A percentile compares a stretch with the other conserved stretches of the same genome.
These are phyloP conservation scores for Lepraria neglecta DNA, from an alignment of 495 filamentous ascomycete species.

Conservation along the genomic window DNA sequence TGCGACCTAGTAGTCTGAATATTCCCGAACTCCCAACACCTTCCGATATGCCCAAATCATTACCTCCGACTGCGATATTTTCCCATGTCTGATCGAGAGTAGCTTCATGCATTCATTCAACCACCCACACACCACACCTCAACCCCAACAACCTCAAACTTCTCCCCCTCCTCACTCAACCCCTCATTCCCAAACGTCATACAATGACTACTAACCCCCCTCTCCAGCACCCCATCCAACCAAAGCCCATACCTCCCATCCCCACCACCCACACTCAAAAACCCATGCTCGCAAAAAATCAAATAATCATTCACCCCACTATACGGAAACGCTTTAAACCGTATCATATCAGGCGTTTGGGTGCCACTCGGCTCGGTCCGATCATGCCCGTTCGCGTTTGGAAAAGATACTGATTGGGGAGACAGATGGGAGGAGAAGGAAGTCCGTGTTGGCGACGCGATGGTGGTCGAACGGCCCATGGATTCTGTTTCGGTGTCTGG, in stretches of 20 bases:
- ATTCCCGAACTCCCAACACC: background rate
- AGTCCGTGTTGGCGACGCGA: conserved; percentile 36
- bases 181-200: conserved; percentile 94
- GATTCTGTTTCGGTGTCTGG: conserved; percentile 68
- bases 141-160: conserved; percentile 86
- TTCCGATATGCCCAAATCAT: background rate
- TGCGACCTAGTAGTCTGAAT: background rate
- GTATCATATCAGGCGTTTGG: conserved; percentile 51
- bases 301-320: conserved; percentile 94
- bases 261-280: conserved; percentile 76
- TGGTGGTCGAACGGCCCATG: conserved; percentile 64
- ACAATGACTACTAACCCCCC: conserved; percentile 71
- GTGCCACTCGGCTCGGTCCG: background rate
- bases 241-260: conserved; percentile 91
- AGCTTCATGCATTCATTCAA: background rate
- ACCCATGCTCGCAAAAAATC: conserved; percentile 86
- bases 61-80: background rate
- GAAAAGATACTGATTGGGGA: background rate
- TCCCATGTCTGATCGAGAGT: background rate
- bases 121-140: conserved; percentile 79
- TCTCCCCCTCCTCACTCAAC: conserved; percentile 87
- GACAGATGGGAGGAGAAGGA: conserved; percentile 22
- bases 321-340: conserved; percentile 96
- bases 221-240: conserved; percentile 83
- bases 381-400: background rate